Percentiles rank a stretch among this genome's conserved stretches.
phyloP scores from a whole-genome alignment of 1,284 basidiomycete genomes.

The Ganoderma resinaceum region DNA sequence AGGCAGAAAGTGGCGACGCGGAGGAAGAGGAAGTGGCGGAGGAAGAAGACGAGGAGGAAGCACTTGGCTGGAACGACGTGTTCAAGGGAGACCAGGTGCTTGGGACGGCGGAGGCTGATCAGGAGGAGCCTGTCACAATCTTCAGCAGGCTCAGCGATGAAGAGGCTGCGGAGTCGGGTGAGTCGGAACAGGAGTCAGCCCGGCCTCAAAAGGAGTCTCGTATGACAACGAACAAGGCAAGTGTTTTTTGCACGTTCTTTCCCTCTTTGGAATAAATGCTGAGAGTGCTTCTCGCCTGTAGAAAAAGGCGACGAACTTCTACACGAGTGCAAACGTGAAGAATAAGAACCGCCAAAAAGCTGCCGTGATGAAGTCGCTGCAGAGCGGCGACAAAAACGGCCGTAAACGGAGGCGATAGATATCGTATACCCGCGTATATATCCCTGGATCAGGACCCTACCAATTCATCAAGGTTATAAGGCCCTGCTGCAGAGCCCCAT shows the following conservation, averaged over 20 bases:
- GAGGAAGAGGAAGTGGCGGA: conserved; percentile 41
- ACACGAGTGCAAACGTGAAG: conserved; percentile 87
- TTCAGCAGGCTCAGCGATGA: conserved; percentile 33
- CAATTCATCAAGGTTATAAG: not conserved
- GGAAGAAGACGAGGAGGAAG: conserved; percentile 46
- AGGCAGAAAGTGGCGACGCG: conserved; percentile 38
- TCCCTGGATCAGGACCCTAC: not conserved
- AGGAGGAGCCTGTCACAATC: conserved; percentile 24
- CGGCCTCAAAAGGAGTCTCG: conserved; percentile 67
- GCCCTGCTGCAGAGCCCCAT: not conserved
- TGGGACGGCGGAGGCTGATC: conserved; percentile 24
- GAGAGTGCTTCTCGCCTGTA: conserved; percentile 38
- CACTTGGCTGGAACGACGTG: conserved; percentile 72
- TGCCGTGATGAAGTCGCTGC: conserved; percentile 53
- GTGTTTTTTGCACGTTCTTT: conserved; percentile 12
- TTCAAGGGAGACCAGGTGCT: conserved; percentile 48
- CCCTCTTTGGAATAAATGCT: not conserved
- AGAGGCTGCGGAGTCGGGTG: conserved; percentile 14
- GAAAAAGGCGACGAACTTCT: conserved; percentile 94
- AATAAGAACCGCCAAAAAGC: conserved; percentile 81
- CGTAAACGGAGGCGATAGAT: conserved; percentile 19
- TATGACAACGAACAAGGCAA: conserved; percentile 90
- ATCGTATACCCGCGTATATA: conserved; percentile 4
- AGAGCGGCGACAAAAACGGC: conserved; percentile 29
- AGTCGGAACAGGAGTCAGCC: conserved; percentile 21